Conservation (phyloP, 495 filamentous ascomycete species). For the Aspergillus baeticus region DNA sequence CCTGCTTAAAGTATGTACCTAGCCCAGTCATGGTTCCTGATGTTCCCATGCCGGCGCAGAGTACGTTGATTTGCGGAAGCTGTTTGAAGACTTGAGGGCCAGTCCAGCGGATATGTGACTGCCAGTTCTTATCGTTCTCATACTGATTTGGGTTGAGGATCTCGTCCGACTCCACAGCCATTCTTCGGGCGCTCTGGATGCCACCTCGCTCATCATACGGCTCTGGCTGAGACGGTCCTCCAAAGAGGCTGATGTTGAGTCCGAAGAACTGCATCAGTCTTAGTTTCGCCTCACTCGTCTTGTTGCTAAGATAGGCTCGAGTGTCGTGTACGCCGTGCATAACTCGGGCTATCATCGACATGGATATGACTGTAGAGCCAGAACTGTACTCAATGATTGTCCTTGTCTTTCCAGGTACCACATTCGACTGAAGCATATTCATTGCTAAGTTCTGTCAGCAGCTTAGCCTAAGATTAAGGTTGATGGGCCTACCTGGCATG, state of each 20-base stretch:
- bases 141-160: constrained; percentile 59
- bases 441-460: constrained; percentile 36
- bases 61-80: constrained; percentile 55
- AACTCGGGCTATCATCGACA: constrained; percentile 55
- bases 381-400: constrained; percentile 62
- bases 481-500: constrained; percentile 49
- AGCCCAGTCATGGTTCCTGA: constrained; percentile 54
- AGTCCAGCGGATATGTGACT: constrained; percentile 59
- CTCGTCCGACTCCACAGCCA: constrained; percentile 36
- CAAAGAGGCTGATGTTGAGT: constrained; percentile 55
- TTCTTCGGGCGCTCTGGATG: constrained; percentile 44
- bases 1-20: constrained; percentile 51
- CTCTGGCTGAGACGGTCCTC: constrained; percentile 58
- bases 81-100: constrained; percentile 58
- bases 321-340: constrained; percentile 53
- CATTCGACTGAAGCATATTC: constrained; percentile 52
- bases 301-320: constrained; percentile 59
- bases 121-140: constrained; percentile 59
- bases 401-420: constrained; percentile 41
- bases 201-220: constrained; percentile 52
- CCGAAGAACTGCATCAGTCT: constrained; percentile 59
- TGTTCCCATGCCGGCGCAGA: constrained; percentile 60
- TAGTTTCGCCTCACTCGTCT: constrained; percentile 54
- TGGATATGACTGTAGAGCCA: constrained; percentile 60
- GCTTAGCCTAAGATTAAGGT: not conserved